These are phyloP conservation scores for Lolium perenne DNA, from an alignment of 176 grass and related monocot species.

Conservation along the genomic window DNA sequence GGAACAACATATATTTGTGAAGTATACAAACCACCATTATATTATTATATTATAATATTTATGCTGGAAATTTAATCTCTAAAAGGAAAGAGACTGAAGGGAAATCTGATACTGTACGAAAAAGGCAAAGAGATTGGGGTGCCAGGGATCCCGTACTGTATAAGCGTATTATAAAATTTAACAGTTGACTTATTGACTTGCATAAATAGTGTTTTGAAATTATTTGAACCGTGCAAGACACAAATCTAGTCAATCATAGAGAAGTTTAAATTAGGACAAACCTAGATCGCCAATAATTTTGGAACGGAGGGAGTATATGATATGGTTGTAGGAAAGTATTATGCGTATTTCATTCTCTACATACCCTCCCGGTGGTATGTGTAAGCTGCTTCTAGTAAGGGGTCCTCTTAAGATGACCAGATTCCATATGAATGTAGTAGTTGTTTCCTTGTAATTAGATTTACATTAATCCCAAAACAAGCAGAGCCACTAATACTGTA, in stretches of 20 bases:
- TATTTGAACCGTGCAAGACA: not conserved
- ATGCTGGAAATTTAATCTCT: constrained; percentile 9
- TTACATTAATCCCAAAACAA: not conserved
- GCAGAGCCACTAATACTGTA: constrained; percentile 2
- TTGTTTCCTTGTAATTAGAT: not conserved
- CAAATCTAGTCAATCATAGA: not conserved
- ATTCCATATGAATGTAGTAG: not conserved
- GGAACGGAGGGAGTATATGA: not conserved
- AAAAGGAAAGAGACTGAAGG: not conserved
- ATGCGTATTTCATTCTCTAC: not conserved
- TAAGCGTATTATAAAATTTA: not conserved
- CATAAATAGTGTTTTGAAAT: constrained; percentile 3
- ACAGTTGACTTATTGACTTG: constrained; percentile 13
- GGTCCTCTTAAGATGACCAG: not conserved
- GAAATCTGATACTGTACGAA: not conserved
- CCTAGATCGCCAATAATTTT: no score
- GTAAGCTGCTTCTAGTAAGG: not conserved
- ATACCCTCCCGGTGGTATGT: not conserved
- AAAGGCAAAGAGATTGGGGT: not conserved
- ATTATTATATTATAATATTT: not conserved
- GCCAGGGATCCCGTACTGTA: not conserved
- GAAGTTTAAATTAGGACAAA: no score
- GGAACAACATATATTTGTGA: not conserved
- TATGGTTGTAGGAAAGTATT: constrained; percentile 2
- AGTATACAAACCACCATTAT: not conserved